Base-by-base conservation (phyloP, 306 rosid genomes). In the Quillaja saponaria region DNA sequence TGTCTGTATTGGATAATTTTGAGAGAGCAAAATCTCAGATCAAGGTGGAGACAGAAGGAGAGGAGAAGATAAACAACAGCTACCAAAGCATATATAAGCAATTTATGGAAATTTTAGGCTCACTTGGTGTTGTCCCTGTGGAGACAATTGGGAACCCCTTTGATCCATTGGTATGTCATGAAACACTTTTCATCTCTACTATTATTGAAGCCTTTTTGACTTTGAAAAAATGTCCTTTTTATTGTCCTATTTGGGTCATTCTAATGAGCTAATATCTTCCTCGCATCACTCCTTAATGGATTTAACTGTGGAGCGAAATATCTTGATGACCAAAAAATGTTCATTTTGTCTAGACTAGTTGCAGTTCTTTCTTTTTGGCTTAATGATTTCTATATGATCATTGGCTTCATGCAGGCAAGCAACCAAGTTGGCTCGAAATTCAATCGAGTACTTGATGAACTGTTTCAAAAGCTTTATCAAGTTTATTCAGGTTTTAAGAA, bases 11-110 rank as follows among this genome's bases (percentile, higher is more conserved):
- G 75, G 98, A 91, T 82, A 91, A 91, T 79, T 91, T 91, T 67
- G 98, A 91, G 87, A 88, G 98, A 74, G 98, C 98, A 34, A 88
- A 81, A 78, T 0, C 85, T 50, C 96, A 88, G 75, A 84, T 91
- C 42, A 91, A 91, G 74, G 78, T 88, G 73, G 98, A 84, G 80
- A 88, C 90, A 7, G 96, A 88, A 75, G 96, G 83, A 60, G 98
- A 91, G 57, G 92, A 86, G 73, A 91, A 88, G 80, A 81, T 91
- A 80, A 88, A 48, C 77, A 87, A 81, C 71, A 91, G 98, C 79
- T 91, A 91, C 69, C 98, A 88, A 70, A 88, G 92, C 77, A 91
- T 91, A 67, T 84, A 71, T 76, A 91, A 88, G 75, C 98, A 91
- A 67, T 91, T 91, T 63, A 56, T 19, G 12, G 98, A 91, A 78